A percentile compares a stretch with the other conserved stretches of the same genome.
These are phyloP conservation scores for Globomyces sp. DNA, from an alignment of 371 early-diverging fungal genomes.

Conservation along the genomic window DNA sequence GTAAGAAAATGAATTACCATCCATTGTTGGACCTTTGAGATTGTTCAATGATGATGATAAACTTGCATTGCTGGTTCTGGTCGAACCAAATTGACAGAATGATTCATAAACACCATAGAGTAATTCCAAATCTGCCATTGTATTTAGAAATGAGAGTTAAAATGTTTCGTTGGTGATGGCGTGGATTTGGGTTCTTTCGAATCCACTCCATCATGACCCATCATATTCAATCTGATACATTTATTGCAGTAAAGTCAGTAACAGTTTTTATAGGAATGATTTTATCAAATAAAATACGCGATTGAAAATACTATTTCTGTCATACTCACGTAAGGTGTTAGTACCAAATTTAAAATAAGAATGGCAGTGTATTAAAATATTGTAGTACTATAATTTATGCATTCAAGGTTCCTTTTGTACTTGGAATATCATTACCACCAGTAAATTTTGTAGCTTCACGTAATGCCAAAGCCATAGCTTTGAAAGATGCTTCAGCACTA, in stretches of 20 bases:
- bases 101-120: conserved; percentile 19
- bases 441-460: conserved; percentile 78
- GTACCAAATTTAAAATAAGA: no score
- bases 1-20: not conserved
- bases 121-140: conserved; percentile 17
- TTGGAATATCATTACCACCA: conserved; percentile 74
- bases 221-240: no score
- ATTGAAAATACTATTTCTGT: no score
- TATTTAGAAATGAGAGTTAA: not conserved
- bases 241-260: no score
- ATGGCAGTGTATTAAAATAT: no score
- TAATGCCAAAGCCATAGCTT: conserved; percentile 93
- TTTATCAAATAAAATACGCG: no score
- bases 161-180: not conserved
- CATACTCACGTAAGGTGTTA: no score
- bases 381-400: conserved; percentile 6
- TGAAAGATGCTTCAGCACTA: conserved; percentile 94
- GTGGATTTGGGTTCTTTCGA: no score
- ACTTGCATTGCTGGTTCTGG: conserved; percentile 27
- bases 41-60: not conserved
- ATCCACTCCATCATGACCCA: no score
- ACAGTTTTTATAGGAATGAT: no score
- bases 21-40: conserved; percentile 6
- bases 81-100: conserved; percentile 45
- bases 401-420: conserved; percentile 80